Evolutionary conservation across 2,329 filamentous ascomycete species (phyloP).

Genomic region (Biscogniauxia sp.): DNA sequence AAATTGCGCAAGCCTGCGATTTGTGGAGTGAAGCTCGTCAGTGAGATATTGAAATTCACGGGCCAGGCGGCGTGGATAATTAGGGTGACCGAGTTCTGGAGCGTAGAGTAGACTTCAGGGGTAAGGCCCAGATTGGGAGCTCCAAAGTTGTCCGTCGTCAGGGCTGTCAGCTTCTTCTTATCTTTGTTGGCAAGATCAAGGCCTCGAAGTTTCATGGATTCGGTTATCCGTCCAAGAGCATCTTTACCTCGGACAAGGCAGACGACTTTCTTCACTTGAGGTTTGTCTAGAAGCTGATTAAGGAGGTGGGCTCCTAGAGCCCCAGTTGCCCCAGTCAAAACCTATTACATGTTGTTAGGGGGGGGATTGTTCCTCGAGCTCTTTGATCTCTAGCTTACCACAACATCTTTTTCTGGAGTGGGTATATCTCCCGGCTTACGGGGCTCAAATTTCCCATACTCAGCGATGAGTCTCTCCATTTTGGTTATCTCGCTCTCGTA

Average conservation of each 20-base stretch:
- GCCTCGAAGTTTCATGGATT: conserved; percentile 19
- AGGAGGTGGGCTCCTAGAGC: conserved; percentile 42
- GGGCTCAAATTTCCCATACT: conserved; percentile 42
- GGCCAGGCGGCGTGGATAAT: conserved; percentile 49
- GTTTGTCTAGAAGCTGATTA: conserved; percentile 35
- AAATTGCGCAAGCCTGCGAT: conserved; percentile 43
- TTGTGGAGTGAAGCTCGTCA: conserved; percentile 44
- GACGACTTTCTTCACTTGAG: conserved; percentile 34
- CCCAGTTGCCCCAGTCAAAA: conserved; percentile 43
- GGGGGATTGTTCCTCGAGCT: neutral
- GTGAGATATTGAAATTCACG: conserved; percentile 50
- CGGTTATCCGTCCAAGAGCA: conserved; percentile 15
- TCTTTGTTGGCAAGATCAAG: conserved; percentile 15
- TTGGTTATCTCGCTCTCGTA: conserved; percentile 34
- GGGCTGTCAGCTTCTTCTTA: conserved; percentile 32
- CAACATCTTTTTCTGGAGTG: conserved; percentile 14
- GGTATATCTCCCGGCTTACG: conserved; percentile 11
- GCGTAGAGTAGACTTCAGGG: conserved; percentile 24
- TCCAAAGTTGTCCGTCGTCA: conserved; percentile 39
- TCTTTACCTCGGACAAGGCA: conserved; percentile 36
- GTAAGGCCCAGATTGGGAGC: conserved; percentile 38
- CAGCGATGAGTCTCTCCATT: conserved; percentile 39
- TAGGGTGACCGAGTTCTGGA: conserved; percentile 34
- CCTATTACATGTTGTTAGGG: conserved; percentile 13
- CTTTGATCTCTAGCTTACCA: conserved; percentile 17